These are phyloP conservation scores for Detonula confervacea DNA, from an alignment of 352 stramenopile species.

Conservation along the genomic window DNA sequence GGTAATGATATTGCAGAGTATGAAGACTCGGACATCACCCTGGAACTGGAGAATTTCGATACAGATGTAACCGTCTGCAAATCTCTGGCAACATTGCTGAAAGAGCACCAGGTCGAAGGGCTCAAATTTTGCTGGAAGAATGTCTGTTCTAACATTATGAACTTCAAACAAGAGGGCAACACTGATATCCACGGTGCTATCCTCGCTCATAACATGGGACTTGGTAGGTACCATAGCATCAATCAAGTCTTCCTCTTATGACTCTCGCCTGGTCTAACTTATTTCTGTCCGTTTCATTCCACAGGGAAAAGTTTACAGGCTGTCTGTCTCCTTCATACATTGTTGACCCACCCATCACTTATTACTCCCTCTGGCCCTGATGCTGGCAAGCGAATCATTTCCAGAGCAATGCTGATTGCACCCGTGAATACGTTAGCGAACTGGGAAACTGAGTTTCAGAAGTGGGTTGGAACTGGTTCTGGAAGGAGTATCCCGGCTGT, in stretches of 20 bases:
- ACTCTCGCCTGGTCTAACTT: no score
- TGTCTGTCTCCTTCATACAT: constrained; percentile 71
- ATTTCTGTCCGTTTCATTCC: no score
- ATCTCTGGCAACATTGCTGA: constrained; percentile 61
- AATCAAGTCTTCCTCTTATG: no score
- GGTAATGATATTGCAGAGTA: constrained; percentile 30
- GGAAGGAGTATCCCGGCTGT: constrained; percentile 45
- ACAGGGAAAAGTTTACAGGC: constrained; percentile 74
- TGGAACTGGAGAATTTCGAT: constrained; percentile 35
- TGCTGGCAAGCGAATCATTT: constrained; percentile 39
- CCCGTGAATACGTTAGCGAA: constrained; percentile 74
- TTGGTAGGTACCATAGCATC: no score
- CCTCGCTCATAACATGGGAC: constrained; percentile 82
- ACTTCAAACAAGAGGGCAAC: constrained; percentile 15
- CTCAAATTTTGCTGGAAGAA: constrained; percentile 80
- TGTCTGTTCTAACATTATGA: constrained; percentile 66
- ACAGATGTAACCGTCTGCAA: constrained; percentile 48
- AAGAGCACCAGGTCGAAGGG: constrained; percentile 76
- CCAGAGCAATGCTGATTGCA: constrained; percentile 57
- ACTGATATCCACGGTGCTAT: constrained; percentile 65
- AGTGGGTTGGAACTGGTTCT: constrained; percentile 62
- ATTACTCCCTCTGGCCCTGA: background rate
- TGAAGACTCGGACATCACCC: constrained; percentile 41
- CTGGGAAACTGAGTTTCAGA: constrained; percentile 77
- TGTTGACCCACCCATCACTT: constrained; percentile 66